A percentile compares a stretch with the other conserved stretches of the same genome.
These are phyloP conservation scores for Helotiales sp. DNA, from an alignment of 2,329 filamentous ascomycete genomes.

Conservation along the genomic window DNA sequence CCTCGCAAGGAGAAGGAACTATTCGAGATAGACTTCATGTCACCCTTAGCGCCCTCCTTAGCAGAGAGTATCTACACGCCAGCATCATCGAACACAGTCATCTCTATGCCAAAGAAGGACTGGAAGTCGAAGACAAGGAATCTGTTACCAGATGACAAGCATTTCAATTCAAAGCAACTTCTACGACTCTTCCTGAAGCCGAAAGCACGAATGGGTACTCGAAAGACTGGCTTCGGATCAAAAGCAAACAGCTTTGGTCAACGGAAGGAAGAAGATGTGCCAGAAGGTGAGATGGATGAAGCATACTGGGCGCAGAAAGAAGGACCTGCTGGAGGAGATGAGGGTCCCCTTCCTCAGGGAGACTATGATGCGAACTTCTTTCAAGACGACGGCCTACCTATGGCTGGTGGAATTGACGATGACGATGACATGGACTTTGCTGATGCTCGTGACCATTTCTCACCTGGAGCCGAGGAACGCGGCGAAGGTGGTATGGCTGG, in stretches of 20 bases:
- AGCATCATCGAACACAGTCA: conserved; percentile 76
- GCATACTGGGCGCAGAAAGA: conserved; percentile 87
- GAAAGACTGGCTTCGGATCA: conserved; percentile 53
- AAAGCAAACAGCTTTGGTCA: conserved; percentile 45
- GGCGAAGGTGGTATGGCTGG: conserved; percentile 47
- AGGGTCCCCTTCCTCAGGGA: conserved; percentile 63
- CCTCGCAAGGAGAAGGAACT: conserved; percentile 93
- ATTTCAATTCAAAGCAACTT: conserved; percentile 92
- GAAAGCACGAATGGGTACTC: conserved; percentile 76
- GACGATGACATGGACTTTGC: conserved; percentile 75
- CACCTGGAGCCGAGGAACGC: conserved; percentile 55
- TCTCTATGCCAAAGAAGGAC: conserved; percentile 87
- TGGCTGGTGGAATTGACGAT: conserved; percentile 58
- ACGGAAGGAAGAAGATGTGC: conserved; percentile 54
- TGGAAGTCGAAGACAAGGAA: conserved; percentile 95
- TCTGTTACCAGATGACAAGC: conserved; percentile 93
- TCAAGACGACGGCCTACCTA: conserved; percentile 77
- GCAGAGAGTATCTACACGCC: conserved; percentile 80
- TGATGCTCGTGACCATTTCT: conserved; percentile 78
- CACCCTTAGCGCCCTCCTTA: conserved; percentile 68
- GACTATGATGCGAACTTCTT: conserved; percentile 98
- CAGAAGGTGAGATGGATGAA: conserved; percentile 83
- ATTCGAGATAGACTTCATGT: conserved; percentile 88
- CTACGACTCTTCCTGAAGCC: conserved; percentile 92
- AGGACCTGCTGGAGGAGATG: conserved; percentile 46